phyloP scores from a whole-genome alignment of 1,139 yeast genomes.

The Taphrina communis region DNA sequence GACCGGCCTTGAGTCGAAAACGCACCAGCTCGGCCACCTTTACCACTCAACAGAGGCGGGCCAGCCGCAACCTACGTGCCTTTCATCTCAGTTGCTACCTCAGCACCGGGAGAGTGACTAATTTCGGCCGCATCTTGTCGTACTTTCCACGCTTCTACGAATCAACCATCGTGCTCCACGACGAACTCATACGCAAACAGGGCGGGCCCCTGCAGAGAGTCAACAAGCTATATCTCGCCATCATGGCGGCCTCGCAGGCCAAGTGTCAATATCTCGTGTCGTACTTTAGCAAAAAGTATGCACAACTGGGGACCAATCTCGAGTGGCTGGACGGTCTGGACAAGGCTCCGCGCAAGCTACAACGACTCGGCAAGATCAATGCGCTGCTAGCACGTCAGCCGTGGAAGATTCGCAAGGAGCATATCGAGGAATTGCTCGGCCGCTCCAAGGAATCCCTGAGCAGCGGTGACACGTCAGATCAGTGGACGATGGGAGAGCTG shows the following conservation, averaged over 20 bases:
- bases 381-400: conserved; percentile 44
- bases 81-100: conserved; percentile 35
- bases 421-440: conserved; percentile 40
- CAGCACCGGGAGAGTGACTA: conserved; percentile 42
- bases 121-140: conserved; percentile 40
- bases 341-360: conserved; percentile 43
- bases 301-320: conserved; percentile 40
- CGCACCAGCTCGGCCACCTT: conserved; percentile 10
- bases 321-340: conserved; percentile 44
- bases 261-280: conserved; percentile 43
- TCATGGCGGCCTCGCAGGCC: conserved; percentile 44
- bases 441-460: conserved; percentile 27
- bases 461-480: conserved; percentile 38
- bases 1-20: conserved; percentile 35
- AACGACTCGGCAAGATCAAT: conserved; percentile 38
- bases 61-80: conserved; percentile 22
- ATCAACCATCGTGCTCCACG: conserved; percentile 39
- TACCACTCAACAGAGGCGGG: conserved; percentile 21
- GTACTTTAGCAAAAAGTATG: conserved; percentile 34
- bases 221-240: conserved; percentile 42
- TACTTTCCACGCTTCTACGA: conserved; percentile 43
- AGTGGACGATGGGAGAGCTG: conserved; percentile 42
- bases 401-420: conserved; percentile 40
- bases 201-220: conserved; percentile 41
- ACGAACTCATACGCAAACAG: conserved; percentile 38